Evolutionary conservation across 257 asterid genomes (phyloP).

Genomic region (Capsicum chinense): DNA sequence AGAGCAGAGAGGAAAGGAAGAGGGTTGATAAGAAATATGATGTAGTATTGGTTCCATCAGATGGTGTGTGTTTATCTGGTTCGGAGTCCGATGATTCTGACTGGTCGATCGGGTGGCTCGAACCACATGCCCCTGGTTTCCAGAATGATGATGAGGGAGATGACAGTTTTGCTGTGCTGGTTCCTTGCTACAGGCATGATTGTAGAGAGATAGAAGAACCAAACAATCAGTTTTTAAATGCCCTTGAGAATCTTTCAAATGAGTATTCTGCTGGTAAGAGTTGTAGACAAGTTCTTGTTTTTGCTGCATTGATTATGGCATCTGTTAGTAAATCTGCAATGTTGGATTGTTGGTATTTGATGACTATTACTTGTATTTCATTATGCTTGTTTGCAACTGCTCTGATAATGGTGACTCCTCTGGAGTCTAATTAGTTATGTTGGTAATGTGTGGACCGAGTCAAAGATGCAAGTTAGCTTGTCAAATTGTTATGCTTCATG

Average conservation of each 20-base stretch:
- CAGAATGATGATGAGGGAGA: slow-evolving; percentile 75
- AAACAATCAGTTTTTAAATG: slow-evolving; percentile 52
- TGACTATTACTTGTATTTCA: background rate
- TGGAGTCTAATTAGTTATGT: background rate
- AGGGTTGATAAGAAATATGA: slow-evolving; percentile 76
- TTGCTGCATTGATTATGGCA: background rate
- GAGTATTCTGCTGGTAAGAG: slow-evolving; percentile 66
- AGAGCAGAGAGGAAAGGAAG: slow-evolving; percentile 81
- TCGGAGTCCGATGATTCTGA: slow-evolving; percentile 93
- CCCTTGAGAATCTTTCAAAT: slow-evolving; percentile 55
- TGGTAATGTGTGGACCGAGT: background rate
- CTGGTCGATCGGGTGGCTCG: slow-evolving; percentile 98
- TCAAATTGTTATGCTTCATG: background rate
- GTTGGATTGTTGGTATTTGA: background rate
- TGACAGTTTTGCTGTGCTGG: slow-evolving; percentile 87
- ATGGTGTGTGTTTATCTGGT: slow-evolving; percentile 84
- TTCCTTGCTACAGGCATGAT: slow-evolving; percentile 85
- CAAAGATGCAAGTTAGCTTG: background rate
- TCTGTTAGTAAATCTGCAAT: background rate
- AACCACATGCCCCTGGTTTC: slow-evolving; percentile 85
- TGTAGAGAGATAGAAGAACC: slow-evolving; percentile 48
- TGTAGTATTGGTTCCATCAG: slow-evolving; percentile 86
- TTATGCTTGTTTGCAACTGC: background rate
- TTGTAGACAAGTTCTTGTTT: slow-evolving; percentile 14
- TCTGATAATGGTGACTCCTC: background rate